Evolutionary conservation across 768 basidiomycete species (phyloP).

Genomic region (Fomitopsis serialis): DNA sequence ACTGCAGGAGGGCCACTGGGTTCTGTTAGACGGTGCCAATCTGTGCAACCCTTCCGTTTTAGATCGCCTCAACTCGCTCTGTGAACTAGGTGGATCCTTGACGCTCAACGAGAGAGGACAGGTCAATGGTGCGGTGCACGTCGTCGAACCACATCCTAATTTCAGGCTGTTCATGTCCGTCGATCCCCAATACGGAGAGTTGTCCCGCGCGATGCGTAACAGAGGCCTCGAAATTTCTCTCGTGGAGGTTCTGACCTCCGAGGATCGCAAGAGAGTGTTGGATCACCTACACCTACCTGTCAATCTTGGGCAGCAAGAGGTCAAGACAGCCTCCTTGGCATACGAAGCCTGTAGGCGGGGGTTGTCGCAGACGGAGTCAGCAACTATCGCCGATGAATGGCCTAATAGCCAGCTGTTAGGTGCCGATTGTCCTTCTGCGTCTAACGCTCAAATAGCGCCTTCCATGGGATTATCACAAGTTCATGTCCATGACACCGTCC

Average conservation of each 20-base stretch:
- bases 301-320: neutral
- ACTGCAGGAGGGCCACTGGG: slow-evolving; percentile 84
- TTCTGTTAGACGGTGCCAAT: slow-evolving; percentile 89
- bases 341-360: slow-evolving; percentile 11
- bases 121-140: slow-evolving; percentile 67
- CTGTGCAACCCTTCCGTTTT: slow-evolving; percentile 93
- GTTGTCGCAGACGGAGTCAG: neutral
- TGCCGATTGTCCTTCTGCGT: neutral
- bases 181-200: slow-evolving; percentile 86
- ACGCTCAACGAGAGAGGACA: slow-evolving; percentile 89
- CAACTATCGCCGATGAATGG: neutral
- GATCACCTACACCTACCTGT: slow-evolving; percentile 47
- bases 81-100: slow-evolving; percentile 78
- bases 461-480: neutral
- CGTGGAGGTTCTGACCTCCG: slow-evolving; percentile 24
- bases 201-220: slow-evolving; percentile 98
- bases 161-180: slow-evolving; percentile 95
- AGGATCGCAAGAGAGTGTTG: slow-evolving; percentile 42
- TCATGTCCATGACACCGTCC: neutral
- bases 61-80: slow-evolving; percentile 93
- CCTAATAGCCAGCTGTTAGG: slow-evolving; percentile 4
- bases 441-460: neutral
- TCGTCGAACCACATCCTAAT: slow-evolving; percentile 75
- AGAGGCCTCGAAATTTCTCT: slow-evolving; percentile 84
- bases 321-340: neutral